Percentiles rank a stretch among this genome's conserved stretches.
Conservation (phyloP, 495 filamentous ascomycete genomes). For the Aspergillus sclerotioniger region DNA sequence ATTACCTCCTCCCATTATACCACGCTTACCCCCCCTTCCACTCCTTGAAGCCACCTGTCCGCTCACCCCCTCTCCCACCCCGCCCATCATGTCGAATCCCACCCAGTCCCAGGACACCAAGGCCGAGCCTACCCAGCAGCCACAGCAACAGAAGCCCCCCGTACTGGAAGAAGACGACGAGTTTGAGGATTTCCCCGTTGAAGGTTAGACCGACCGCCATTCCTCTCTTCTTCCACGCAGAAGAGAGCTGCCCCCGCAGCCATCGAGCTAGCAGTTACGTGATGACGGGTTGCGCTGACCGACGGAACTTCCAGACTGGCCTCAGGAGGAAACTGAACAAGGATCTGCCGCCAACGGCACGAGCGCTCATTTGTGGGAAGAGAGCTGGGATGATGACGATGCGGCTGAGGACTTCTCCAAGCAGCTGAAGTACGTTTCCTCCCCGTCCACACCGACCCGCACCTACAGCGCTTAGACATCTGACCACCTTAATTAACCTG, state of each 20-base stretch:
- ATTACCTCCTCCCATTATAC: neutral
- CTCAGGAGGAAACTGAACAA: conserved; percentile 79
- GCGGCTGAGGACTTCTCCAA: conserved; percentile 93
- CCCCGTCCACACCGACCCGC: too few relatives aligned
- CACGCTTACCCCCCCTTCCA: neutral
- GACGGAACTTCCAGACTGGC: conserved; percentile 64
- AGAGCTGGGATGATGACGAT: conserved; percentile 99
- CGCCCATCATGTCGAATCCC: conserved; percentile 43
- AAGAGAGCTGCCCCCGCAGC: neutral
- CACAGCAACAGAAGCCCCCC: conserved; percentile 56
- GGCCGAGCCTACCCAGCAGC: conserved; percentile 40
- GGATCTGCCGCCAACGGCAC: conserved; percentile 42
- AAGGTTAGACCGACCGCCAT: conserved; percentile 56
- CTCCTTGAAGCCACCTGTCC: neutral
- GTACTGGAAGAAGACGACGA: conserved; percentile 95
- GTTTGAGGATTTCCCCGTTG: conserved; percentile 97
- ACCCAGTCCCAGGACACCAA: conserved; percentile 33
- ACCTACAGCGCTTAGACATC: neutral
- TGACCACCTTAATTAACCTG: conserved; percentile 3
- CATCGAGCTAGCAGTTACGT: neutral
- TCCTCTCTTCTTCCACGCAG: neutral
- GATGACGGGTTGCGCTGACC: conserved; percentile 9
- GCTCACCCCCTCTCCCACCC: neutral
- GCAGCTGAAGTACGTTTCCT: conserved; percentile 78
- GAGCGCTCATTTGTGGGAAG: conserved; percentile 92